phyloP scores from a whole-genome alignment of 176 grass and related monocot species.

The Zea mays region Zm-B73-REFERENCE-NAM-5.0 NC_050097.1:112759501-112760000 shows the following conservation, averaged over 20 bases:
- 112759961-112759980: not conserved
- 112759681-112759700: not conserved
- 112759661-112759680: not conserved
- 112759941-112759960: conserved; percentile 4
- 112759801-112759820: conserved; percentile 13
- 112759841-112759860: conserved; percentile 35
- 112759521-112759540: not conserved
- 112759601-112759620: conserved; percentile 25
- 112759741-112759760: not conserved
- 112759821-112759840: not conserved
- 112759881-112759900: not conserved
- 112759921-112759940: not conserved
- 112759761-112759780: not conserved
- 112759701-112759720: too few species aligned
- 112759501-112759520: not conserved
- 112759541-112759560: too few species aligned
- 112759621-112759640: not conserved
- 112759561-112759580: not conserved
- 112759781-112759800: not conserved
- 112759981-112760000: conserved; percentile 38
- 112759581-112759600: not conserved
- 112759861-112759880: conserved; percentile 13
- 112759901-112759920: conserved; percentile 22
- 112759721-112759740: too few species aligned
- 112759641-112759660: not conserved